phyloP scores from a whole-genome alignment of 768 basidiomycete species.

The Leccinum sublutescens region DNA sequence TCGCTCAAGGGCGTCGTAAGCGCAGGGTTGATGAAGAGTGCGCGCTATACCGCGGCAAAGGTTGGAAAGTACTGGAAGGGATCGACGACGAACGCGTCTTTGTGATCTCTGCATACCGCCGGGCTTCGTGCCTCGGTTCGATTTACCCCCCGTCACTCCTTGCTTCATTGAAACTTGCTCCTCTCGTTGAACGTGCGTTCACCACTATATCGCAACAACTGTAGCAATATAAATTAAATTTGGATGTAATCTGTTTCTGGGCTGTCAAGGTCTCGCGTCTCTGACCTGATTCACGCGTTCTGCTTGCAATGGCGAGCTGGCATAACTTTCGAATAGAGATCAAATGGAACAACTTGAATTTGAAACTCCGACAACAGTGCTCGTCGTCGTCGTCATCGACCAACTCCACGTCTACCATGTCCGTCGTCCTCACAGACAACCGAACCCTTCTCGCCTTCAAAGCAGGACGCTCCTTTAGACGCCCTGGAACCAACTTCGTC shows the following conservation, averaged over 20 bases:
- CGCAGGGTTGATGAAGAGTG: slow-evolving; percentile 76
- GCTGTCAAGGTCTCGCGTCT: neutral
- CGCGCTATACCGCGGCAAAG: slow-evolving; percentile 74
- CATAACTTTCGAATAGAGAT: too few species aligned
- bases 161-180: slow-evolving; percentile 5
- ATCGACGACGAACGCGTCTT: slow-evolving; percentile 7
- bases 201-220: slow-evolving; percentile 10
- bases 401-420: slow-evolving; percentile 14
- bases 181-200: neutral
- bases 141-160: slow-evolving; percentile 13
- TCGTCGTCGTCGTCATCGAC: neutral
- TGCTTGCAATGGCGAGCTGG: too few species aligned
- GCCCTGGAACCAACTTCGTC: slow-evolving; percentile 63
- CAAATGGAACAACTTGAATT: neutral
- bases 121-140: neutral
- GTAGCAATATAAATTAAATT: slow-evolving; percentile 17
- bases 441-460: slow-evolving; percentile 48
- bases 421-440: slow-evolving; percentile 27
- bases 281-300: neutral
- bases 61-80: slow-evolving; percentile 80
- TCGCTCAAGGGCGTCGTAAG: slow-evolving; percentile 82
- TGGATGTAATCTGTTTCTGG: slow-evolving; percentile 19
- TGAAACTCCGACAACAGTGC: neutral
- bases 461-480: slow-evolving; percentile 74
- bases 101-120: slow-evolving; percentile 1